A percentile compares a stretch with the other conserved stretches of the same genome.
phyloP scores from a whole-genome alignment of 2,329 filamentous ascomycete species.

The Ascochyta fabae region DNA sequence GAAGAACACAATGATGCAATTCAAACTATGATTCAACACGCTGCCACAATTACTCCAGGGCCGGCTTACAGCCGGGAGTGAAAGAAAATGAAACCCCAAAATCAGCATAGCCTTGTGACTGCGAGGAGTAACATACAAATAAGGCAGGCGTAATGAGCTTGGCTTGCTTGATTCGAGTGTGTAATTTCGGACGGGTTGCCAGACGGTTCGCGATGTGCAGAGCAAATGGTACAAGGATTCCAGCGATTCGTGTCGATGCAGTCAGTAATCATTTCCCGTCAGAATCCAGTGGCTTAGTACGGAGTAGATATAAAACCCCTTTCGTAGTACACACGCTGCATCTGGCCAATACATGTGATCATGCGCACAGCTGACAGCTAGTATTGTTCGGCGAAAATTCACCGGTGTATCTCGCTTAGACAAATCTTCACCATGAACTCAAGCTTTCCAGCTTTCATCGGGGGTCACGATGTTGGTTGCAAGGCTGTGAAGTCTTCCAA shows the following conservation, averaged over 20 bases:
- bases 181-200: constrained; percentile 4
- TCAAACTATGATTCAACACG: not conserved
- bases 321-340: constrained; percentile 12
- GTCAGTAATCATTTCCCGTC: not conserved
- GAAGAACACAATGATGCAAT: not conserved
- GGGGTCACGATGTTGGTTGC: not conserved
- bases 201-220: constrained; percentile 25
- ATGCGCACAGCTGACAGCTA: not conserved
- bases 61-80: not conserved
- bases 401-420: not conserved
- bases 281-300: constrained; percentile 3
- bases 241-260: not conserved
- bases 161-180: not conserved
- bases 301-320: not conserved
- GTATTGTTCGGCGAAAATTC: not conserved
- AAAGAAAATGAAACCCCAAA: not conserved
- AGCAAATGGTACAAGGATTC: constrained; percentile 26
- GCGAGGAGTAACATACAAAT: not conserved
- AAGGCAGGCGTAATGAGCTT: not conserved
- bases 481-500: constrained; percentile 3
- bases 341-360: constrained; percentile 6
- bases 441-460: not conserved
- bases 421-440: not conserved
- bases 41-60: not conserved
- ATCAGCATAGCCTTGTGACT: not conserved